Conservation (phyloP, 2,329 filamentous ascomycete species). For the Trichoderma brevicompactum region DNA sequence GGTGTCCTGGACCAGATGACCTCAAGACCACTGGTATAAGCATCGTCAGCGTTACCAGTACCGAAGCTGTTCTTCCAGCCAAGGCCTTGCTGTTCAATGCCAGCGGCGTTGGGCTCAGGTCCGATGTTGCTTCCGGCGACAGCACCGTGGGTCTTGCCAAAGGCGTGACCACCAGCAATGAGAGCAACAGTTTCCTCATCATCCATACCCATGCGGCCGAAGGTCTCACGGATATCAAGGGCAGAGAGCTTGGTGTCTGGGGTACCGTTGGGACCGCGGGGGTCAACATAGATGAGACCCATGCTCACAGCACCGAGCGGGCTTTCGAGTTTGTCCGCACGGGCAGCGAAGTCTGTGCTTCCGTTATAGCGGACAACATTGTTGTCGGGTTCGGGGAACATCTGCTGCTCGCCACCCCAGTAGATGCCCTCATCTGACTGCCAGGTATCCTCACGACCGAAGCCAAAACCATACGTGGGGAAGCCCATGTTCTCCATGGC, state of each 20-base stretch:
- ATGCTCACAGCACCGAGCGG: constrained; percentile 68
- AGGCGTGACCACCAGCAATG: constrained; percentile 76
- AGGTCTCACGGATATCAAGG: constrained; percentile 73
- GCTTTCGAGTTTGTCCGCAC: constrained; percentile 61
- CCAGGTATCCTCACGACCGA: constrained; percentile 72
- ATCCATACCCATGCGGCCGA: constrained; percentile 80
- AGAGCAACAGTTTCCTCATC: constrained; percentile 79
- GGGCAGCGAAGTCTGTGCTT: constrained; percentile 57
- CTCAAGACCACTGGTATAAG: constrained; percentile 75
- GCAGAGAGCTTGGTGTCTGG: constrained; percentile 71
- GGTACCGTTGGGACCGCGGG: constrained; percentile 72
- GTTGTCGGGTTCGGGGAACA: constrained; percentile 59
- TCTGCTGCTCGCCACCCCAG: constrained; percentile 72
- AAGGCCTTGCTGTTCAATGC: constrained; percentile 67
- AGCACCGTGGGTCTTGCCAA: constrained; percentile 81
- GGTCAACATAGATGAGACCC: constrained; percentile 82
- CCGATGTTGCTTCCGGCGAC: constrained; percentile 63
- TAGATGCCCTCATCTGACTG: constrained; percentile 76
- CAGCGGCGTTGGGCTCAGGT: constrained; percentile 66
- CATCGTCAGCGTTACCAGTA: constrained; percentile 67
- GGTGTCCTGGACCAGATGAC: constrained; percentile 79
- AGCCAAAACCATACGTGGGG: constrained; percentile 72
- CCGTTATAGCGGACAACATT: constrained; percentile 72
- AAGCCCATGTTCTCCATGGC: constrained; percentile 77
- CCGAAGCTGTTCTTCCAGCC: constrained; percentile 70